Base-by-base conservation (phyloP, 768 basidiomycete genomes). In the Tylopilus vinaceipallidus region DNA sequence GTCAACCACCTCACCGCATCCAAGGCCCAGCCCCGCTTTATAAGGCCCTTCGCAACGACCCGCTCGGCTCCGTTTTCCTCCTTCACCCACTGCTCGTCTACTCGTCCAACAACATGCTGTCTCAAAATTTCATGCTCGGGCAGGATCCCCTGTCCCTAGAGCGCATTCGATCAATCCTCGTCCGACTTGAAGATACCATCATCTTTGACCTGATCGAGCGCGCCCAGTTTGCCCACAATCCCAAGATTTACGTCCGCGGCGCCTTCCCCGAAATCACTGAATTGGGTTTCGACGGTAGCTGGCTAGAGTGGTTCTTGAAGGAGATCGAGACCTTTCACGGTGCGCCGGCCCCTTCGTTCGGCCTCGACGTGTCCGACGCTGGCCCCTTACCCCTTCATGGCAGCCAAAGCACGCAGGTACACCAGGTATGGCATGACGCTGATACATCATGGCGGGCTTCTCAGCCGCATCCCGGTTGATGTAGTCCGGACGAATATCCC, bases 151-250 rank as follows among this genome's bases (percentile, higher is more conserved):
- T 98, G 13, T 89, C 87, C 17, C 74, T 95, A n/a, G 88, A 93
- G 40, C 77, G 83, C 52, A 98, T 99, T 60, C 78, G 97, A 49
- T 83, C 83, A 19, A 88, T 94, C 40, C 76, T 99, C 14, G 84
- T 78, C 54, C 81, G 97, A 23, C 82, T 99, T 20, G 97, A 99
- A 66, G 97, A 99, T 60, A 99, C 95, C 19, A 98, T 99, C 74
- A 98, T 98, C 69, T 99, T 99, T 68, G 85, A 82, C 42, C 79
- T 98, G 49, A 99, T 99, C 61, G 97, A 99, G 67, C 82, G 97
- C 16, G 95, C 95, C 0, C 95, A 98, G 66, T 99, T 98, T 63
- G 92, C 92, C 0, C 87, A 91, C 65, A 98, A 98, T 64, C 84
- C 88, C 19, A 81, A 78, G 52, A 95, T 97, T 50, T 99, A 99